Evolutionary conservation across 495 filamentous ascomycete genomes (phyloP), one percentile per base, ranked within the genome.

Genomic region (Podospora appendiculata): DNA sequence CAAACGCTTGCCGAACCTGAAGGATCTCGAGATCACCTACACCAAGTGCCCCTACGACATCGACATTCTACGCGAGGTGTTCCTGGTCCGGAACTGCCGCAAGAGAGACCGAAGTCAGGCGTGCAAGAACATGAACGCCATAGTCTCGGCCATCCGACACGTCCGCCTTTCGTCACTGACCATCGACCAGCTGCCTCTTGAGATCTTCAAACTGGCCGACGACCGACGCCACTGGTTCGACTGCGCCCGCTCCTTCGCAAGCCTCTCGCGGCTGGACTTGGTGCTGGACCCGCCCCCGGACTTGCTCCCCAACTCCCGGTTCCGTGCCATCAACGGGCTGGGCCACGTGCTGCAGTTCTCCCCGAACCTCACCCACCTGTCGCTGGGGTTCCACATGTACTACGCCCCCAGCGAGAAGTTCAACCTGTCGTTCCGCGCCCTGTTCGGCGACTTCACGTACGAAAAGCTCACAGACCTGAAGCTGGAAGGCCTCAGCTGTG

Each of bases 141-240:
- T 75, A 49, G 64, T 75, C 50, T 67, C 63, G 45, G 72, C 72
- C 19, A 52, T 74, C 39, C 65, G 68, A 32, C 69, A 73, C 43
- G 54, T 63, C 41, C 61, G 51, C 18, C 59, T 75, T n/a, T 48
- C 55, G 16, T 66, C 67, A 6, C 66, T 77, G 36, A 65, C 64
- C 48, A 67, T 74, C 52, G 71, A 74, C 55, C 70, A 70, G 14
- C 64, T 77, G 14, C 73, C 73, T 17, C 69, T 77, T 35, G 72
- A 72, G 47, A 50, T 74, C 32, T 74, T 76, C 51, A 63, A 67
- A 32, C 32, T 64, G 41, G 48, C 62, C 33, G 58, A 56, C 39
- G 67, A 73, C 53, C 66, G 71, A 11, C 59, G 47, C 4, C 70
- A 70, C 51, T 76, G 72, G 72, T 71, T 68, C 53, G 66, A 68